phyloP scores from a whole-genome alignment of 345 rosid species.

The Aegle marmelos region DNA sequence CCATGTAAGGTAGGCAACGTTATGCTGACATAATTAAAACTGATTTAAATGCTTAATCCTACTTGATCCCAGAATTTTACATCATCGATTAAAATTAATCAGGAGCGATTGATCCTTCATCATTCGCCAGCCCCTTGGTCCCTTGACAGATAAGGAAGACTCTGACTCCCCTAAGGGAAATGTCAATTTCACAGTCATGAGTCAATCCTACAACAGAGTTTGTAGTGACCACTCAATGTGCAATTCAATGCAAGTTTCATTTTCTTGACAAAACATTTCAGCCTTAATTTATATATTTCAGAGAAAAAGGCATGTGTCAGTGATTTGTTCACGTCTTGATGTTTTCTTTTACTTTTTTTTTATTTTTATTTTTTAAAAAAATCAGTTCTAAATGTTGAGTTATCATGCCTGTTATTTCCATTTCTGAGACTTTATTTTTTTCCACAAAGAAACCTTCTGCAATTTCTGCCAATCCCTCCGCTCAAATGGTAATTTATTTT shows the following conservation, averaged over 20 bases:
- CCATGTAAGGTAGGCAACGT: too few species aligned
- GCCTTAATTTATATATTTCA: slow-evolving; percentile 11
- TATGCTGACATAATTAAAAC: too few species aligned
- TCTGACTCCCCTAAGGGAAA: not conserved
- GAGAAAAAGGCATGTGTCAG: slow-evolving; percentile 16
- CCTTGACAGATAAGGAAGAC: not conserved
- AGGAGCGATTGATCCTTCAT: not conserved
- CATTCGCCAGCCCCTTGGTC: not conserved
- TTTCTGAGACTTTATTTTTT: too few species aligned
- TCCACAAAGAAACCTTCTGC: too few species aligned
- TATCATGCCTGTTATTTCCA: not conserved
- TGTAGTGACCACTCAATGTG: slow-evolving; percentile 13
- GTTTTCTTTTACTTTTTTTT: too few species aligned
- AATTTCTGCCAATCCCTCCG: too few species aligned
- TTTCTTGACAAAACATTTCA: slow-evolving; percentile 2
- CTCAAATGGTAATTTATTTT: too few species aligned
- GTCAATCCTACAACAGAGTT: not conserved
- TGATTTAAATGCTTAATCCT: too few species aligned
- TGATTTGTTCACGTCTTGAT: not conserved
- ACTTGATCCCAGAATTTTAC: not conserved
- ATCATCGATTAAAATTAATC: not conserved
- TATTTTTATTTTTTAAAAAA: too few species aligned
- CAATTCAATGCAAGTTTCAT: not conserved
- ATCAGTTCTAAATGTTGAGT: too few species aligned
- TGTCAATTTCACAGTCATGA: slow-evolving; percentile 2